phyloP scores from a whole-genome alignment of 495 filamentous ascomycete species.

The Sporormia fimetaria region DNA sequence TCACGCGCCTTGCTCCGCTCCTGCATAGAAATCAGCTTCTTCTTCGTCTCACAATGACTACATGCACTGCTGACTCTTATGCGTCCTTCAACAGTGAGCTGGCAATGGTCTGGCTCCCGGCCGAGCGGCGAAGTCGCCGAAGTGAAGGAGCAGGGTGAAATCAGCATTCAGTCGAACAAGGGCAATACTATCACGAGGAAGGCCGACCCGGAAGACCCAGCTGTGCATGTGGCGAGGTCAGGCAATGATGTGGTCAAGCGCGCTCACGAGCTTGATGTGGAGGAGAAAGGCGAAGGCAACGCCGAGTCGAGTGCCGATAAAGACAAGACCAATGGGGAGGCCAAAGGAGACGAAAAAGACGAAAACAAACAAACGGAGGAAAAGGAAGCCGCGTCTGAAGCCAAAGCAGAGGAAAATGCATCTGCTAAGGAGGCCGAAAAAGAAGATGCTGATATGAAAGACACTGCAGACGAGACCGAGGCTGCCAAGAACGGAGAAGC shows the following conservation, averaged over 20 bases:
- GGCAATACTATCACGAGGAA: constrained; percentile 54
- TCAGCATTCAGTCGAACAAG: constrained; percentile 46
- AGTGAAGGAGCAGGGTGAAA: constrained; percentile 44
- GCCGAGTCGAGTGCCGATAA: constrained; percentile 22
- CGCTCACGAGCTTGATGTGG: constrained; percentile 40
- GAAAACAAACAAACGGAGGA: constrained; percentile 12
- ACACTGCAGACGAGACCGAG: constrained; percentile 25
- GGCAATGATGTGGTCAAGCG: constrained; percentile 57
- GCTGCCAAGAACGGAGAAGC: constrained; percentile 18
- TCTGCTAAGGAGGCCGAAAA: constrained; percentile 20
- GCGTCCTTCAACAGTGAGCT: constrained; percentile 38
- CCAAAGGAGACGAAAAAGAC: constrained; percentile 19
- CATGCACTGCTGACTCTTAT: not conserved
- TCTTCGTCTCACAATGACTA: not conserved
- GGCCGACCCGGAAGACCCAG: constrained; percentile 45
- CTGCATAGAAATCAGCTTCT: too few relatives aligned
- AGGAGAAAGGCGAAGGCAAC: constrained; percentile 24
- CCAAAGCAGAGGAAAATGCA: constrained; percentile 11
- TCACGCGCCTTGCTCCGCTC: too few relatives aligned
- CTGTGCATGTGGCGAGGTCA: constrained; percentile 42
- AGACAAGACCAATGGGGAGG: constrained; percentile 30
- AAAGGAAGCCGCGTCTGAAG: constrained; percentile 3
- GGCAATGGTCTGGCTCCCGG: constrained; percentile 44
- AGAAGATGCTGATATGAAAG: constrained; percentile 21
- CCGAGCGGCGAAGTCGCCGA: constrained; percentile 48